Evolutionary conservation across 2,329 filamentous ascomycete genomes (phyloP), one percentile per base, ranked within the genome.

Genomic region (Fusarium palustre): DNA sequence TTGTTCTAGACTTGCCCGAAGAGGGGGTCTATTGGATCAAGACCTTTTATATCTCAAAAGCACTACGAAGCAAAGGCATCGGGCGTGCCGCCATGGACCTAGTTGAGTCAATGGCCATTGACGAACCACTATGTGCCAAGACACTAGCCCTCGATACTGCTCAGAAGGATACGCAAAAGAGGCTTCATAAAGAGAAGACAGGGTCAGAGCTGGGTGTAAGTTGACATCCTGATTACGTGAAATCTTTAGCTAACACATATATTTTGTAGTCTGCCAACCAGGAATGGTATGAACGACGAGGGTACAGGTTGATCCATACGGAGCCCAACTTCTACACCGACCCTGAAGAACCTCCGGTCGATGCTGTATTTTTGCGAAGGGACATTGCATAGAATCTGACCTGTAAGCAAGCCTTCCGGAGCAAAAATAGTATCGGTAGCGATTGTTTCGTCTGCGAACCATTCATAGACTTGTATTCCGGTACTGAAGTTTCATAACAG

Each of bases 1-100:
- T 76, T 5, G n/a, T 48, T 0, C 49, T 78, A 0, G 64, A 75
- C 2, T 54, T 77, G 5, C 72, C 75, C 0, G 25, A 43, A 1
- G 58, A 71, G 2, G 53, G 49, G 5, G 38, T 74, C 9, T 76
- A 73, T 47, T 78, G 76, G 76, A 77, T 78, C 39, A 78, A 77
- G 43, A 76, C 67, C 0, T 72, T 78, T 9, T 78, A 74, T 28
- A 70, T 78, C 2, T 69, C 75, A 0, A 45, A 65, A 7, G 69
- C 69, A 9, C 48, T 78, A 3, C 73, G 65, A n/a, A 68, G 69
- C 33, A 58, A 66, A 10, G 76, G 76, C 3, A 54, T 78, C 1
- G 76, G 76, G 0, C 39, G 76, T 2, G 75, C 72, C 8, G 75
- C 76, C 0, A 78, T 78, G 76, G 75, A 76, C 15, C 54, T 65